Percentiles rank a stretch among this genome's conserved stretches.
Evolutionary conservation across 1,284 basidiomycete species (phyloP).

Genomic region (Inonotus obliquus): DNA sequence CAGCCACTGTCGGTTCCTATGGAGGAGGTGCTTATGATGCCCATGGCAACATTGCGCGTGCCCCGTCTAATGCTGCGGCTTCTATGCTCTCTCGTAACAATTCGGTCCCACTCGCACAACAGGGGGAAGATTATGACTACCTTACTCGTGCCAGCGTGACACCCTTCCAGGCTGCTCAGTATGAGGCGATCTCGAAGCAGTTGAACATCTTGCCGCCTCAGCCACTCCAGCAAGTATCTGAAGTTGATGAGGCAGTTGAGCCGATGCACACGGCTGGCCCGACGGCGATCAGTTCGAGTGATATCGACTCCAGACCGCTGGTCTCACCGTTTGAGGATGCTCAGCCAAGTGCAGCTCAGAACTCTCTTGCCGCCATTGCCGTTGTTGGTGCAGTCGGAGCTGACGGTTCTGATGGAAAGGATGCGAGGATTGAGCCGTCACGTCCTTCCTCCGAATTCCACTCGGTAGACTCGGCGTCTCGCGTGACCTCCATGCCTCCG

Average conservation of each 20-base stretch:
- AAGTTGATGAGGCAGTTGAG: constrained; percentile 27
- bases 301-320: not conserved
- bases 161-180: constrained; percentile 68
- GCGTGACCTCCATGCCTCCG: constrained; percentile 47
- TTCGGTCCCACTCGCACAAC: constrained; percentile 9
- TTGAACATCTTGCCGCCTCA: constrained; percentile 43
- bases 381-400: not conserved
- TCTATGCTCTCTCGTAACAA: constrained; percentile 7
- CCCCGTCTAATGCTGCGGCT: constrained; percentile 9
- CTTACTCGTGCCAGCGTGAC: constrained; percentile 62
- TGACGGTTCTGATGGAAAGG: not conserved
- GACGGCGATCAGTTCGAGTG: not conserved
- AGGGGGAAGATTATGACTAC: constrained; percentile 43
- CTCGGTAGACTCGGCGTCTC: constrained; percentile 33
- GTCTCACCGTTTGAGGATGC: constrained; percentile 2
- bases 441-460: constrained; percentile 33
- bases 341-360: not conserved
- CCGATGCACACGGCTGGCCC: not conserved
- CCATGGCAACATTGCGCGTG: constrained; percentile 11
- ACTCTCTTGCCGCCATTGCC: not conserved
- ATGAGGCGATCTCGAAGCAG: constrained; percentile 59
- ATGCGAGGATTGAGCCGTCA: constrained; percentile 23
- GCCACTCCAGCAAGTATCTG: constrained; percentile 32
- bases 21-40: constrained; percentile 16
- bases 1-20: constrained; percentile 11